A percentile compares a stretch with the other conserved stretches of the same genome.
phyloP scores from a whole-genome alignment of 2,329 filamentous ascomycete species.

The Westerdykella sp. region DNA sequence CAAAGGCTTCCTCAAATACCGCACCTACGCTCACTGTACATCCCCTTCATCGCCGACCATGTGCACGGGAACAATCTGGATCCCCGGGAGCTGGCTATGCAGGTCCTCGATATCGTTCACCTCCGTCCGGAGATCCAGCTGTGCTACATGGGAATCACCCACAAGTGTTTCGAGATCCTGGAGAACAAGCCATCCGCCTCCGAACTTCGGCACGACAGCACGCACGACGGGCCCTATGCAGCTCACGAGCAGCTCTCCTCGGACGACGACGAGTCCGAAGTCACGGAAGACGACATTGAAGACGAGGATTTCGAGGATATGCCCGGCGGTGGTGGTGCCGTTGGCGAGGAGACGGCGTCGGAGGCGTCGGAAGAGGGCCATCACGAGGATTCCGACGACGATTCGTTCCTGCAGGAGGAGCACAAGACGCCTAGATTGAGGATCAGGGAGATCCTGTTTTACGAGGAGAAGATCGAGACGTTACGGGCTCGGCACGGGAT shows the following conservation, averaged over 20 bases:
- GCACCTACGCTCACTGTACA: slow-evolving; percentile 64
- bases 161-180: slow-evolving; percentile 76
- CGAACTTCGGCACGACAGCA: slow-evolving; percentile 29
- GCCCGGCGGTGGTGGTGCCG: slow-evolving; percentile 46
- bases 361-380: slow-evolving; percentile 30
- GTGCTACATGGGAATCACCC: slow-evolving; percentile 69
- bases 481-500: slow-evolving; percentile 64
- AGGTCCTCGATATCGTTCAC: slow-evolving; percentile 72
- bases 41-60: slow-evolving; percentile 61
- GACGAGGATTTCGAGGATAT: slow-evolving; percentile 48
- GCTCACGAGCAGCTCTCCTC: slow-evolving; percentile 28
- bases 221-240: slow-evolving; percentile 29
- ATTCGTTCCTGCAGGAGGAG: slow-evolving; percentile 47
- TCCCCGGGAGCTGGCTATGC: slow-evolving; percentile 64
- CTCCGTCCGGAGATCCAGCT: slow-evolving; percentile 69
- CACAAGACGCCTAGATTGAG: slow-evolving; percentile 50
- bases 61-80: slow-evolving; percentile 51
- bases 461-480: slow-evolving; percentile 70
- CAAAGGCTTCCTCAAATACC: slow-evolving; percentile 66
- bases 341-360: slow-evolving; percentile 29
- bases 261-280: slow-evolving; percentile 37
- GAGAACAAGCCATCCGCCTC: slow-evolving; percentile 52
- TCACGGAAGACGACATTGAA: slow-evolving; percentile 39
- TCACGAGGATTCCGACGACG: slow-evolving; percentile 43
- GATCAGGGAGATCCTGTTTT: slow-evolving; percentile 73